Percentiles rank a stretch among this genome's conserved stretches.
These are phyloP conservation scores for Bothriochloa decipiens DNA, from an alignment of 176 grass and related monocot genomes.

Conservation along the genomic window DNA sequence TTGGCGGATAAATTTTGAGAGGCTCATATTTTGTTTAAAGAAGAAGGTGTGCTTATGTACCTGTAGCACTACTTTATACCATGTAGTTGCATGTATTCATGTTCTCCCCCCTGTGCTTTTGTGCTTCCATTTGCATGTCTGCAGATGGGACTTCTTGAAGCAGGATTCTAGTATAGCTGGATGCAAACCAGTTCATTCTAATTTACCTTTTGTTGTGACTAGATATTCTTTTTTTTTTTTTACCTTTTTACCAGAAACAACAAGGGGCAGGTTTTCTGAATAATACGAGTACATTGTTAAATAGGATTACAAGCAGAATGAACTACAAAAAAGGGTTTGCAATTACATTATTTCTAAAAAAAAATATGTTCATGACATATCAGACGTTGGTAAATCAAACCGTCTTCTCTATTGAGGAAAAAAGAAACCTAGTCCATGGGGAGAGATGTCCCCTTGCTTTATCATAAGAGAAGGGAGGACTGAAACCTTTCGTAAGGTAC, in stretches of 20 bases:
- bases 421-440: neutral
- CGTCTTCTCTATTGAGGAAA: neutral
- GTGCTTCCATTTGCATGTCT: conserved; percentile 13
- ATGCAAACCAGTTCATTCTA: conserved; percentile 11
- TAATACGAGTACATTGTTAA: neutral
- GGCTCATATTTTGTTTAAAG: conserved; percentile 76
- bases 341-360: neutral
- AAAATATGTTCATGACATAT: neutral
- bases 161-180: neutral
- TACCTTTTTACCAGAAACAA: neutral
- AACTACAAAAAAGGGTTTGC: neutral
- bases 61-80: neutral
- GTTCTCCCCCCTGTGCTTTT: neutral
- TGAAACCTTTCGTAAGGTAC: neutral
- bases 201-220: neutral
- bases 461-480: neutral
- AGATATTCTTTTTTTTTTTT: neutral
- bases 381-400: neutral
- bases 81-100: conserved; percentile 5
- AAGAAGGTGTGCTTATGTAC: conserved; percentile 64
- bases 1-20: conserved; percentile 85
- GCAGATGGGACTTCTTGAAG: conserved; percentile 18
- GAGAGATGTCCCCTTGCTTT: neutral
- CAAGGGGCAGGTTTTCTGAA: neutral
- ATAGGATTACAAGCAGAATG: conserved; percentile 6